phyloP scores from a whole-genome alignment of 495 filamentous ascomycete genomes.

The Podospora didyma region DNA sequence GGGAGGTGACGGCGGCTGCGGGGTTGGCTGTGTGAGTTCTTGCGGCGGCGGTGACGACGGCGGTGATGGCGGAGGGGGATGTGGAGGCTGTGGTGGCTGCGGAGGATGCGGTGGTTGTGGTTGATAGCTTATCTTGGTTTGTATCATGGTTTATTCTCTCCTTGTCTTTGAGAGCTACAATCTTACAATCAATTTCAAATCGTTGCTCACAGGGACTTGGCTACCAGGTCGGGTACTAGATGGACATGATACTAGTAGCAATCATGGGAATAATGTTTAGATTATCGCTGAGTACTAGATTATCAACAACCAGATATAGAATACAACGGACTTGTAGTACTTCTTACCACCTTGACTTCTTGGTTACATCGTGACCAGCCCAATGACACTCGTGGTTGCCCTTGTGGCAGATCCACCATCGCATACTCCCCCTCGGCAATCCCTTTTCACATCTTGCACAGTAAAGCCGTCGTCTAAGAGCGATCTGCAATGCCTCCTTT shows the following conservation, averaged over 20 bases:
- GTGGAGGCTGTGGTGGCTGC: background rate
- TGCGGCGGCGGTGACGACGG: background rate
- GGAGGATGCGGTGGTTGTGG: background rate
- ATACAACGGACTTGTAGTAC: no score
- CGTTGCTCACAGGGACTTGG: no score
- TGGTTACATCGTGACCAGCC: constrained; percentile 3
- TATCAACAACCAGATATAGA: no score
- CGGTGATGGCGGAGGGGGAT: background rate
- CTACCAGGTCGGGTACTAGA: no score
- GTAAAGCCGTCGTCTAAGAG: background rate
- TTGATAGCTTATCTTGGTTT: background rate
- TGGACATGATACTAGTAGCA: no score
- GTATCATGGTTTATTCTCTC: no score
- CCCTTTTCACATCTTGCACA: constrained; percentile 6
- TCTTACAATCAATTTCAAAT: no score
- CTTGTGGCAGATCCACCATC: constrained; percentile 6
- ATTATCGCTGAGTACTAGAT: no score
- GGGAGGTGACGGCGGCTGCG: background rate
- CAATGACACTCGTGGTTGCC: constrained; percentile 7
- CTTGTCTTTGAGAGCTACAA: no score
- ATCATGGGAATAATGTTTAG: no score
- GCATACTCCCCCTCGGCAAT: constrained; percentile 1
- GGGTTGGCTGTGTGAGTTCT: background rate
- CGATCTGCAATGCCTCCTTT: background rate
- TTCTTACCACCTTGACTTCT: background rate